Evolutionary conservation across 306 rosid species (phyloP), one percentile per base, ranked within the genome.

Genomic region (Argentina anserina): DNA sequence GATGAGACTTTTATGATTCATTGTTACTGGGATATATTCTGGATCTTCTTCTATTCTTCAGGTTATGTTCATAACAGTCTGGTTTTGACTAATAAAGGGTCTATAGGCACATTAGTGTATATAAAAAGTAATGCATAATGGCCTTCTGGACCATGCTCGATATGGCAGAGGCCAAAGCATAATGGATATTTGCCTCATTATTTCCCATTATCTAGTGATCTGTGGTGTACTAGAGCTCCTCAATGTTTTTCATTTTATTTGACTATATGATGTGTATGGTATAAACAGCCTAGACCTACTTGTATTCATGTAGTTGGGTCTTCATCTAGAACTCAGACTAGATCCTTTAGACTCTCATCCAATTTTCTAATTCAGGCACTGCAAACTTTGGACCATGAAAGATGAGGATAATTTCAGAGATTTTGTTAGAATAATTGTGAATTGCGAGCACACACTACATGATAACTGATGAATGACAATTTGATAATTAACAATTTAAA

Each of bases 191-290:
- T 60, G 65, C 20, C 65, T 60, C 15, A 59, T 31, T 55, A 55
- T 55, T 55, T 55, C 61, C 61, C 33, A 55, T 55, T 2, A 60
- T 60, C n/a, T n/a, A n/a, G 65, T 60, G 21, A 59, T 29, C n/a
- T 53, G 61, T 53, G 61, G 59, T 21, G 56, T 20, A 20, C 23
- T 0, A 9, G 5, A 55, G 6, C 7, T 23, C 29, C 15, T 23
- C 11, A 1, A 28, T 14, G 40, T 18, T 56, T 26, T 56, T 12
- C 7, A 13, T 26, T 56, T 6, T 23, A 25, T 25, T 11, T 56
- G 31, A n/a, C n/a, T n/a, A n/a, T n/a, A 25, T 56, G 33, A 17
- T 12, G 39, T 14, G 21, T 59, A 0, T 15, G 3, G 39, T 29
- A 9, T 4, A n/a, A 21, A 52, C 14, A 52, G 29, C 60, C 60